Base-by-base conservation (phyloP, 208 protist species). In the Trypanosoma conorhini region DNA sequence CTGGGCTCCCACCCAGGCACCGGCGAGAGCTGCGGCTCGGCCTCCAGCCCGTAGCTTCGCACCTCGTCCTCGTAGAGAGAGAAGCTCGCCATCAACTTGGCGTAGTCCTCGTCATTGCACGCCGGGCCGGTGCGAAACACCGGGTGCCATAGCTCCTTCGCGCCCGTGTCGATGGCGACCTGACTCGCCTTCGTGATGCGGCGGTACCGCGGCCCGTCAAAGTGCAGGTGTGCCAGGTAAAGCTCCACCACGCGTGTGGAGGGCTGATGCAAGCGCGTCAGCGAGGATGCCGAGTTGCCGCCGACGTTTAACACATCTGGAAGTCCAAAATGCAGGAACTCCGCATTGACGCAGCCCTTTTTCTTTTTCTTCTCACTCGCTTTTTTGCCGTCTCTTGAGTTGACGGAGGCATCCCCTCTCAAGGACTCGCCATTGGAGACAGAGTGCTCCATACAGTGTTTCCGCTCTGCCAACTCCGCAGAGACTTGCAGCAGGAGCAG, bases 51-150 rank as follows among this genome's bases (percentile, higher is more conserved):
- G 1, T 80, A 48, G 62, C 75, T 70, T 40, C 77, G 65, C 19
- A 91, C 73, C 17, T 61, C 57, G 55, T 46, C 78, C 60, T 89
- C 71, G 70, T 77, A 68, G 24, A 71, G 51, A n/a, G 67, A 54
- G 59, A 90, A 95, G 33, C 81, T 72, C 55, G 52, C 46, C 15
- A 95, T 76, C 21, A 95, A 33, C 13, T 72, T 62, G 13, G 71
- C 69, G 78, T 90, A 89, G 64, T 91, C 72, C 19, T 92, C 87
- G 55, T 95, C 87, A 0, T 78, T 90, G 74, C 86, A 88, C 58
- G 68, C 72, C n/a, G 51, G 65, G 59, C 86, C 83, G 7, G 80
- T 79, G 28, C 68, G 79, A 67, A 95, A 89, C n/a, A 80, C 78
- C 13, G 89, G 87, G 46, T 95, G 89, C 52, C 59, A 71, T 24